These are phyloP conservation scores for Raddia distichophylla DNA, from an alignment of 176 grass and related monocot species.

Conservation along the genomic window DNA sequence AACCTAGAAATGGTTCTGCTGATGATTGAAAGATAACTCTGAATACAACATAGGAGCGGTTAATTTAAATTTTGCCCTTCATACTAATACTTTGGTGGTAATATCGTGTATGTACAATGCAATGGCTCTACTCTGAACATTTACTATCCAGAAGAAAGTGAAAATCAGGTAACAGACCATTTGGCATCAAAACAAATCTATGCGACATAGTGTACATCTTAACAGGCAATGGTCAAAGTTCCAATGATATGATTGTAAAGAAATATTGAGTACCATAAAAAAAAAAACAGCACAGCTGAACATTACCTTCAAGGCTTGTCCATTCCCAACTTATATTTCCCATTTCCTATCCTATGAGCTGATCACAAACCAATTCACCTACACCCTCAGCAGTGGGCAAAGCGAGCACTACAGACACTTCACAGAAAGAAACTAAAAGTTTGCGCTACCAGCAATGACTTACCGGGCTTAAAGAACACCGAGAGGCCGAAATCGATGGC, in stretches of 20 bases:
- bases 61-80: not conserved
- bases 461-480: constrained; percentile 97
- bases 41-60: not conserved
- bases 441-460: constrained; percentile 21
- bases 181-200: not conserved
- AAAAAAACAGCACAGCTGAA: not conserved
- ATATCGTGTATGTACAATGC: not conserved
- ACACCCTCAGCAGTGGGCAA: not conserved
- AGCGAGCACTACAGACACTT: not conserved
- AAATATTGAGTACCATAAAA: not conserved
- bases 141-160: not conserved
- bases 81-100: not conserved
- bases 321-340: not conserved
- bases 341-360: not conserved
- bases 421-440: not conserved
- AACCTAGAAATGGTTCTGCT: not conserved
- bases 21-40: constrained; percentile 9
- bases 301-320: not conserved
- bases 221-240: not conserved
- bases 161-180: not conserved
- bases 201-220: not conserved
- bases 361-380: not conserved
- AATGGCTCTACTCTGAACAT: not conserved
- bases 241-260: not conserved
- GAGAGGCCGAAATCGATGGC: constrained; percentile 98